A percentile compares a stretch with the other conserved stretches of the same genome.
These are phyloP conservation scores for Paramecium bursaria DNA, from an alignment of 73 alveolate species.

Conservation along the genomic window DNA sequence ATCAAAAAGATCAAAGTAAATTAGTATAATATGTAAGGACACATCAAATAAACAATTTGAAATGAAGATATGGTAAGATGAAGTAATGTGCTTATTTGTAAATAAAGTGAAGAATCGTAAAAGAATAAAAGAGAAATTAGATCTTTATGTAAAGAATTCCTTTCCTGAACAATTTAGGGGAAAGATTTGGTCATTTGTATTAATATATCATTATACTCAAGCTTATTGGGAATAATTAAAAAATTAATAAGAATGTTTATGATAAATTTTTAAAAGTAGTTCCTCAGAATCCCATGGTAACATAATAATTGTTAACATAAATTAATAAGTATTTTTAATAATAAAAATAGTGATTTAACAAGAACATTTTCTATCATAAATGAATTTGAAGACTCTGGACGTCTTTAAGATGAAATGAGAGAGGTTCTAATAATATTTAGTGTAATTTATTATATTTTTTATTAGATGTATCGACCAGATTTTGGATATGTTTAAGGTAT, in stretches of 20 bases:
- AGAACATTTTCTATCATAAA: constrained; percentile 53
- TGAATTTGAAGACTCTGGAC: constrained; percentile 51
- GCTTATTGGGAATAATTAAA: constrained; percentile 39
- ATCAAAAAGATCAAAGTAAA: constrained; percentile 47
- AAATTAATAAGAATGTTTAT: constrained; percentile 22
- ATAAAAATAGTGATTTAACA: constrained; percentile 35
- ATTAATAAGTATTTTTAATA: constrained; percentile 49
- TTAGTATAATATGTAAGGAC: background rate
- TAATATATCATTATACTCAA: background rate
- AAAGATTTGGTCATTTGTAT: constrained; percentile 48
- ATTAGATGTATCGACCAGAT: constrained; percentile 56
- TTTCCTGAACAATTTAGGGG: constrained; percentile 59
- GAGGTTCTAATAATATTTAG: constrained; percentile 30
- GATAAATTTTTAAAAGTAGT: constrained; percentile 8
- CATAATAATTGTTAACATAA: background rate
- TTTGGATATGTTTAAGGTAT: constrained; percentile 55
- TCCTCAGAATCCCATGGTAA: constrained; percentile 15
- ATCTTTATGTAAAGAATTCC: background rate
- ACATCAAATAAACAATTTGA: constrained; percentile 29
- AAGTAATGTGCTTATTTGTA: constrained; percentile 24
- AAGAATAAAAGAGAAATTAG: background rate
- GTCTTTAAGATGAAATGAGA: constrained; percentile 44
- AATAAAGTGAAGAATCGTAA: constrained; percentile 39
- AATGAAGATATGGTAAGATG: constrained; percentile 50
- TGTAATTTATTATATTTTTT: background rate